These are phyloP conservation scores for Rhizophagus sp. DNA, from an alignment of 192 early-diverging fungal genomes.

Conservation along the genomic window DNA sequence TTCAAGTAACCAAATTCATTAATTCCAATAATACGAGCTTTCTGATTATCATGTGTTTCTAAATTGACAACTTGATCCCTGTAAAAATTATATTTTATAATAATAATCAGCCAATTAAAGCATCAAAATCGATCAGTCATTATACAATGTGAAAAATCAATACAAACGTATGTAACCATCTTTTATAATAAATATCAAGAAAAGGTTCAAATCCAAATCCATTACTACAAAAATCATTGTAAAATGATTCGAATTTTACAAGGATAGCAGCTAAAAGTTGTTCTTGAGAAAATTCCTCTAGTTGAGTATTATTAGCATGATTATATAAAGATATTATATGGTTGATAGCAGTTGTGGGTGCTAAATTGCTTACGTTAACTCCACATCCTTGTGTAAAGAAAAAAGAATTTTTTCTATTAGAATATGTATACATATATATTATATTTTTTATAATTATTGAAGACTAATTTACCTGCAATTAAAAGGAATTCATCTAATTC, in stretches of 20 bases:
- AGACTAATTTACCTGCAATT: constrained; percentile 66
- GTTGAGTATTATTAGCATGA: constrained; percentile 41
- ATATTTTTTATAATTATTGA: background rate
- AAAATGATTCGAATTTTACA: constrained; percentile 74
- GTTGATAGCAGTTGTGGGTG: constrained; percentile 87
- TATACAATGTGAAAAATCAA: constrained; percentile 10
- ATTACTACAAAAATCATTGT: constrained; percentile 65
- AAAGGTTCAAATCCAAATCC: constrained; percentile 69
- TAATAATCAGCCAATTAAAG: background rate
- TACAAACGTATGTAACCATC: constrained; percentile 82
- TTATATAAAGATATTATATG: constrained; percentile 70
- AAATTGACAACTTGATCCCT: constrained; percentile 69
- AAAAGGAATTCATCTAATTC: constrained; percentile 81
- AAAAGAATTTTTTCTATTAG: background rate
- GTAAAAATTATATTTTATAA: constrained; percentile 3
- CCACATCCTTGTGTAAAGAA: constrained; percentile 67
- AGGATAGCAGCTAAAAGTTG: constrained; percentile 64
- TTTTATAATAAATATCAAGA: constrained; percentile 72
- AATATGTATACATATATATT: no score
- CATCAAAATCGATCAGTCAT: background rate
- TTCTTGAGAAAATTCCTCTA: constrained; percentile 67
- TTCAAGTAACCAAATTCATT: constrained; percentile 75
- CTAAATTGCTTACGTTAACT: constrained; percentile 80
- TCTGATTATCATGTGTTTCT: constrained; percentile 54
- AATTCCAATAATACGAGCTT: constrained; percentile 76